Conservation (phyloP, 2,329 filamentous ascomycete genomes). For the Aspergillus quadrilineatus region DNA sequence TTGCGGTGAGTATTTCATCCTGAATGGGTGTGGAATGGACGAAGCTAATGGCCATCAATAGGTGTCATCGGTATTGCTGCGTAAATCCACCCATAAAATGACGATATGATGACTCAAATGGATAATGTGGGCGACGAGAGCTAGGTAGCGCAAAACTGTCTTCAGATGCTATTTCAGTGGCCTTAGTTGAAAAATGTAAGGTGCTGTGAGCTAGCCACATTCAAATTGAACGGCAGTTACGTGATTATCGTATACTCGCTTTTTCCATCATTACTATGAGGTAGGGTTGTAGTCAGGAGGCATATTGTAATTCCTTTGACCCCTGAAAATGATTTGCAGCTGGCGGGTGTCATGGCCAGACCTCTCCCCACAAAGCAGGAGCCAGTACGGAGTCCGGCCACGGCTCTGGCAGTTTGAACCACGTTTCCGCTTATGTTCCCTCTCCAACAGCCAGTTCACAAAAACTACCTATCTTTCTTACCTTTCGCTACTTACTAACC, state of each 20-base stretch:
- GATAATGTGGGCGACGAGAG: slow-evolving; percentile 17
- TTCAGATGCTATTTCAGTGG: slow-evolving; percentile 1
- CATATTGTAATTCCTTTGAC: neutral
- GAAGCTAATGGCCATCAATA: slow-evolving; percentile 30
- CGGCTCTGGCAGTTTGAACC: slow-evolving; percentile 26
- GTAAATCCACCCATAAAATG: slow-evolving; percentile 47
- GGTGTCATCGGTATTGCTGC: slow-evolving; percentile 86
- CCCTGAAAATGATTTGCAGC: neutral
- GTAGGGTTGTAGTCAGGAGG: neutral
- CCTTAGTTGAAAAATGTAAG: slow-evolving; percentile 20
- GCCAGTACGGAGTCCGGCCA: slow-evolving; percentile 26
- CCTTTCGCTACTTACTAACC: neutral
- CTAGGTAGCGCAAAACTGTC: slow-evolving; percentile 13
- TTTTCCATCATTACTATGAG: neutral
- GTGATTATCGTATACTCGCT: neutral
- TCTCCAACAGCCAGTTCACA: slow-evolving; percentile 13
- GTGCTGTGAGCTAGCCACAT: slow-evolving; percentile 10
- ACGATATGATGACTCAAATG: slow-evolving; percentile 14
- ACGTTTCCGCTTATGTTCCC: slow-evolving; percentile 31
- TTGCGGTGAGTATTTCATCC: slow-evolving; percentile 66
- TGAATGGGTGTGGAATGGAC: neutral
- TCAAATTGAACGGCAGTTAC: slow-evolving; percentile 9
- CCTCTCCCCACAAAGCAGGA: slow-evolving; percentile 26
- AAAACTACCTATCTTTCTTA: slow-evolving; percentile 15
- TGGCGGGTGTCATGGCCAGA: slow-evolving; percentile 7